Base-by-base conservation (phyloP, 371 early-diverging fungal genomes). In the Apophysomyces trapeziformis region DNA sequence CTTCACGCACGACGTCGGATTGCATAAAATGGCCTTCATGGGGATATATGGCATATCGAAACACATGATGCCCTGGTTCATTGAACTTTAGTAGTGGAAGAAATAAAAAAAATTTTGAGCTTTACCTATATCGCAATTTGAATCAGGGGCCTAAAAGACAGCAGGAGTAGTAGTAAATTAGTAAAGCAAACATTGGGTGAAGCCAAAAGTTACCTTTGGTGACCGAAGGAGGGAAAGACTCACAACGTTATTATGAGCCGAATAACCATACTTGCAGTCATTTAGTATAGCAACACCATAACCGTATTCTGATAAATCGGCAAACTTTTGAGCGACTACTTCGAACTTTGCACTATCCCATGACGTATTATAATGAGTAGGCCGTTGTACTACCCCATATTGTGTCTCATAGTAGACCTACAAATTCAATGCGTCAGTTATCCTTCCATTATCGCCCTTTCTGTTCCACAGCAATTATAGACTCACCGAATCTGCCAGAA, bases 311-410 rank as follows among this genome's bases (percentile, higher is more conserved):
- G 93, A 93, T 16, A 95, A 78, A 64, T 96, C 97, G 6, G 90
- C 96, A 80, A 90, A 97, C 74, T 93, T 95, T 84, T 98, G 98
- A 0, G 90, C 95, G 65, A 94, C 95, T 5, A 96, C 96, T 77
- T 97, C 97, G 72, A 98, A 98, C 62, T 93, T 91, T 21, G 97
- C 96, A 67, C 91, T 75, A 60, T 96, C 96, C 91, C 95, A 96
- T 56, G 89, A 85, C 2, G 92, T 97, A 72, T 97, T 98, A 80
- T 82, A 92, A 61, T 96, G 96, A 2, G 97, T 96, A 0, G 97
- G 95, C 9, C 98, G 82, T 68, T 89, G 89, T 6, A 97, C 82
- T 44, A 85, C 85, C 1, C 98, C 97, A 78, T 90, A 96, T 71
- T 94, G 95, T 1, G 94, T 93, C 65, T 98, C 96, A 72, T 95